phyloP scores from a whole-genome alignment of 1,284 basidiomycete genomes.

The Microbotryum silenes-acaulis region DNA sequence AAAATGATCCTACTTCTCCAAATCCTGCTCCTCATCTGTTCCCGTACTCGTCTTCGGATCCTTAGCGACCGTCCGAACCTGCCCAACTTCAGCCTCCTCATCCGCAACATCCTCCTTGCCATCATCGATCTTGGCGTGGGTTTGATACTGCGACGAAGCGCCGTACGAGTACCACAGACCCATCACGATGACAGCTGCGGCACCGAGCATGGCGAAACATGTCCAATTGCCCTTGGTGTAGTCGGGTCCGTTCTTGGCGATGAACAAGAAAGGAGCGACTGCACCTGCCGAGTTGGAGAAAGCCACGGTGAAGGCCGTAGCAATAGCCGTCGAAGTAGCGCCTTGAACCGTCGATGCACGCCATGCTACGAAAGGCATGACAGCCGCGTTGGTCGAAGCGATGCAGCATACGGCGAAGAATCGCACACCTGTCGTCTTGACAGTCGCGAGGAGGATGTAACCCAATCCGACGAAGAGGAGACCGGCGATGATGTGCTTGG shows the following conservation, averaged over 20 bases:
- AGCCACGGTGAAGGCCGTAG: conserved; percentile 35
- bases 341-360: conserved; percentile 31
- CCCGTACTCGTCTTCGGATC: too few relatives aligned
- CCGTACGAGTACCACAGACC: conserved; percentile 36
- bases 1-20: too few relatives aligned
- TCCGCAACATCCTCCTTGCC: too few relatives aligned
- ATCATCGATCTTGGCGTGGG: too few relatives aligned
- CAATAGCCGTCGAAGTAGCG: conserved; percentile 35
- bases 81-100: too few relatives aligned
- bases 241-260: conserved; percentile 1
- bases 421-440: conserved; percentile 30
- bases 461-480: conserved; percentile 21
- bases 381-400: conserved; percentile 36
- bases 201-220: conserved; percentile 33
- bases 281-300: conserved; percentile 35
- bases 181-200: conserved; percentile 23
- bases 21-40: too few relatives aligned
- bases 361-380: conserved; percentile 34
- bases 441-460: conserved; percentile 35
- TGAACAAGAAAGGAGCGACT: conserved; percentile 30
- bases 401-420: conserved; percentile 37
- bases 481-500: conserved; percentile 15
- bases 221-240: conserved; percentile 34
- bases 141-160: conserved; percentile 31
- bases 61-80: too few relatives aligned